These are phyloP conservation scores for Fistulifera pelliculosa DNA, from an alignment of 108 stramenopile species.

Conservation along the genomic window DNA sequence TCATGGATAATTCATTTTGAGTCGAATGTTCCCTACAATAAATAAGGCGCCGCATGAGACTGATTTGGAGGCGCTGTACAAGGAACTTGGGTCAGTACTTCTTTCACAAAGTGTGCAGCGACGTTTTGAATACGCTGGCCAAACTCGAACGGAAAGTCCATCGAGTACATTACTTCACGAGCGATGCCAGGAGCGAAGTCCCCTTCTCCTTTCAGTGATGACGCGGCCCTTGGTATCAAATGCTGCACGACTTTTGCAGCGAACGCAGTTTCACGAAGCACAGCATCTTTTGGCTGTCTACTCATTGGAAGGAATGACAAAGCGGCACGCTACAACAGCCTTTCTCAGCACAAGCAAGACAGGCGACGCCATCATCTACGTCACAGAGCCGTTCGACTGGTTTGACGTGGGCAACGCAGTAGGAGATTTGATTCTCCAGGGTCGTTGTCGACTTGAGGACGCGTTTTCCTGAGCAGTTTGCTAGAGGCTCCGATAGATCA, in stretches of 20 bases:
- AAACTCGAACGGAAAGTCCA: slow-evolving; percentile 16
- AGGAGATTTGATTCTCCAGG: slow-evolving; percentile 54
- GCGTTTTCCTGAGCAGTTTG: slow-evolving; percentile 57
- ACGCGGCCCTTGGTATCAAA: slow-evolving; percentile 52
- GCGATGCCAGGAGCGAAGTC: slow-evolving; percentile 50
- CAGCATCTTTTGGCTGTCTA: slow-evolving; percentile 48
- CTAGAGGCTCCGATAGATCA: slow-evolving; percentile 65
- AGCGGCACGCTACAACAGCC: slow-evolving; percentile 42
- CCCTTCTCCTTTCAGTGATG: slow-evolving; percentile 59
- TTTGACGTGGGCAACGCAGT: slow-evolving; percentile 72
- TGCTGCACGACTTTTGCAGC: slow-evolving; percentile 37
- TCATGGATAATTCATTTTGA: slow-evolving; percentile 76
- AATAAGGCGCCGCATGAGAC: slow-evolving; percentile 59
- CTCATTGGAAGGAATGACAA: slow-evolving; percentile 34
- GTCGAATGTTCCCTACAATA: slow-evolving; percentile 29
- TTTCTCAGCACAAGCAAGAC: slow-evolving; percentile 23
- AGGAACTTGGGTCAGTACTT: slow-evolving; percentile 45
- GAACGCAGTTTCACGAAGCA: slow-evolving; percentile 29
- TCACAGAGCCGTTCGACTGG: slow-evolving; percentile 53
- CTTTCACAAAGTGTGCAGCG: slow-evolving; percentile 60
- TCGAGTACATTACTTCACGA: slow-evolving; percentile 15
- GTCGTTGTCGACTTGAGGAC: slow-evolving; percentile 63
- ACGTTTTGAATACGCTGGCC: slow-evolving; percentile 48
- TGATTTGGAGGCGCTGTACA: slow-evolving; percentile 62
- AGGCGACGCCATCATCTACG: slow-evolving; percentile 26